phyloP scores from a whole-genome alignment of 176 grass and related monocot genomes.

The Tuctoria greenei region DNA sequence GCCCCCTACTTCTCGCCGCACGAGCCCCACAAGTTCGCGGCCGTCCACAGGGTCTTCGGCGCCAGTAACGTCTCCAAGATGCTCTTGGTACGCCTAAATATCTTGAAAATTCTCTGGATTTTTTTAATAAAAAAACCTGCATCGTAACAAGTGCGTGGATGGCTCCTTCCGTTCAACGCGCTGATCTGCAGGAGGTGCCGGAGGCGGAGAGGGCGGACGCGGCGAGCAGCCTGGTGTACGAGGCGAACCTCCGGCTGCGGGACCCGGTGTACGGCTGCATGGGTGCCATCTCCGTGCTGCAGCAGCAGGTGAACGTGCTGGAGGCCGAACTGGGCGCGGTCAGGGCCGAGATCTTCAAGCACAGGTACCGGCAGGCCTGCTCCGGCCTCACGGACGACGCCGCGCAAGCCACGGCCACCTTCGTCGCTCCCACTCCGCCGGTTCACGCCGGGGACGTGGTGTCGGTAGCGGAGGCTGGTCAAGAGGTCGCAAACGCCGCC shows the following conservation, averaged over 20 bases:
- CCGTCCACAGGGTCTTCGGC: conserved; percentile 92
- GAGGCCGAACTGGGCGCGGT: conserved; percentile 79
- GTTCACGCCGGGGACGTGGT: conserved; percentile 35
- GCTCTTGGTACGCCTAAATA: conserved; percentile 57
- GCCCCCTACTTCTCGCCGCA: conserved; percentile 90
- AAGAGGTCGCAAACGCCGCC: background rate
- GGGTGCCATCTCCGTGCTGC: conserved; percentile 73
- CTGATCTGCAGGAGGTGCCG: conserved; percentile 65
- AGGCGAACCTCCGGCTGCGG: conserved; percentile 77
- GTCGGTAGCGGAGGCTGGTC: conserved; percentile 24
- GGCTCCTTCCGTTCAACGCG: conserved; percentile 17
- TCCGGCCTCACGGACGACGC: conserved; percentile 1
- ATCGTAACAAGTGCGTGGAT: conserved; percentile 5
- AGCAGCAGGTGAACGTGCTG: conserved; percentile 72
- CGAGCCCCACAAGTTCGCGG: conserved; percentile 87
- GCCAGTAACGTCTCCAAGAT: conserved; percentile 99
- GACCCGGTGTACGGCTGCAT: conserved; percentile 94
- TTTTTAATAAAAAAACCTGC: background rate
- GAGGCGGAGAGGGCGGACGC: conserved; percentile 76
- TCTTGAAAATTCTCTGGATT: background rate
- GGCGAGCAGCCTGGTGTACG: conserved; percentile 92
- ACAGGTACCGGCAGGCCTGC: conserved; percentile 57
- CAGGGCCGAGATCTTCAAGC: conserved; percentile 80
- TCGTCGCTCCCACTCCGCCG: background rate
- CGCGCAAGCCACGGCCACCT: background rate